Base-by-base conservation (phyloP, 179 eudicot species). In the Camellia oleifera region DNA sequence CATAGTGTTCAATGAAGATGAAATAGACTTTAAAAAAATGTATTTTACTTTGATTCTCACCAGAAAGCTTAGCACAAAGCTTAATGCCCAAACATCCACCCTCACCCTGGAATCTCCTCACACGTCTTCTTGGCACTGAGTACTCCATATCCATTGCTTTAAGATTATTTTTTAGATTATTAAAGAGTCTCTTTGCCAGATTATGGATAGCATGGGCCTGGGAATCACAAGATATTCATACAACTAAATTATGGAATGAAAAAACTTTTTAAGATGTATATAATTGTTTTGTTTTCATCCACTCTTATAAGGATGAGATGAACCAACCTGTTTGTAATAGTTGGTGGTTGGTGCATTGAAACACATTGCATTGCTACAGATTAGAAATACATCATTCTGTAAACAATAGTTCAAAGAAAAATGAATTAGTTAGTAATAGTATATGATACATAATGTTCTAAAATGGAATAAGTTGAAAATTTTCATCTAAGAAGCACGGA, bases 121-220 rank as follows among this genome's bases (percentile, higher is more conserved):
- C 76, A 48, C 79, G 81, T 80, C 83, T 75, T 70, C 82, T 85
- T 18, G 79, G 60, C 57, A 83, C 54, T 60, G 73, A 65, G 65
- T 81, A 82, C 76, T 89, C 87, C 62, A 66, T 13, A 69, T 85
- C 84, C 57, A 89, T 79, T 63, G 77, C 82, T 68, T 64, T 44
- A 42, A 82, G 88, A 69, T 85, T 83, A 8, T 80, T 82, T 81
- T 80, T 81, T 44, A 87, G 81, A 1, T 68, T 58, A 32, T 79
- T 69, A 32, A 89, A 85, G 48, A 89, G 80, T 84, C 81, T 89
- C 69, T 63, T 89, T 53, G 91, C 91, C 64, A 89, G 66, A 50
- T 87, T 90, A 80, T 82, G 81, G 75, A 89, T 82, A 77, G 83
- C 86, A 61, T 87, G 90, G 26, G 90, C 91, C 91, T 89, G 77